Base-by-base conservation (phyloP, 768 basidiomycete species). In the Infundibulicybe gibba region DNA sequence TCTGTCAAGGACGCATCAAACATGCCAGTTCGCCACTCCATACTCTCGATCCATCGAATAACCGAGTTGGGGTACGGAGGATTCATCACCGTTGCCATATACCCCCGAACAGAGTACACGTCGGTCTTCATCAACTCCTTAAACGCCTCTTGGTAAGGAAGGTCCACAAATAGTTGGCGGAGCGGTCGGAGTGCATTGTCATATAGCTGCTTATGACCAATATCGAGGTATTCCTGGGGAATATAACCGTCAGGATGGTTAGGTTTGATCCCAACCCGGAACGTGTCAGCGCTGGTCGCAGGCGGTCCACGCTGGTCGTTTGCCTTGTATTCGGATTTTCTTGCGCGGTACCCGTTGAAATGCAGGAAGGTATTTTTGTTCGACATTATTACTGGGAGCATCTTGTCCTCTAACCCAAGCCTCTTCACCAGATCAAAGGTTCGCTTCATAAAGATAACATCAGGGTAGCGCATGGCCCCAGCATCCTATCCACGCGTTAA, bases 381-480 rank as follows among this genome's bases (percentile, higher is more conserved):
- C 20, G 21, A 44, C 46, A 58, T 54, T 35, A 49, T 59, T 0
- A 62, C 60, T 17, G 54, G 51, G 6, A 65, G 41, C 3, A 51
- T 59, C 21, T 59, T 52, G 40, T 37, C 25, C 35, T 50, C 51
- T 35, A 57, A 45, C n/a, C 46, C 49, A 6, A 49, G 9, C 33
- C 33, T 37, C 37, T 45, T 34, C 13, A 49, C 45, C 34, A 53
- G 53, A 47, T 55, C 45, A 45, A 51, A 48, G 50, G 52, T 44
- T 12, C 50, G 41, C 21, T 52, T 44, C 67, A 69, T 67, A 34
- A 57, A 53, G 4, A 55, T 53, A 33, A 57, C 56, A 40, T 63
- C 43, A 8, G 66, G 66, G 50, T 55, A 74, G 2, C 72, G 63
- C 71, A 72, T 72, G 1, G 72, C 72, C 0, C 72, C 72, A 20